Percentiles rank a stretch among this genome's conserved stretches.
These are phyloP conservation scores for Globisporangium takayamanum DNA, from an alignment of 352 stramenopile genomes.

Conservation along the genomic window DNA sequence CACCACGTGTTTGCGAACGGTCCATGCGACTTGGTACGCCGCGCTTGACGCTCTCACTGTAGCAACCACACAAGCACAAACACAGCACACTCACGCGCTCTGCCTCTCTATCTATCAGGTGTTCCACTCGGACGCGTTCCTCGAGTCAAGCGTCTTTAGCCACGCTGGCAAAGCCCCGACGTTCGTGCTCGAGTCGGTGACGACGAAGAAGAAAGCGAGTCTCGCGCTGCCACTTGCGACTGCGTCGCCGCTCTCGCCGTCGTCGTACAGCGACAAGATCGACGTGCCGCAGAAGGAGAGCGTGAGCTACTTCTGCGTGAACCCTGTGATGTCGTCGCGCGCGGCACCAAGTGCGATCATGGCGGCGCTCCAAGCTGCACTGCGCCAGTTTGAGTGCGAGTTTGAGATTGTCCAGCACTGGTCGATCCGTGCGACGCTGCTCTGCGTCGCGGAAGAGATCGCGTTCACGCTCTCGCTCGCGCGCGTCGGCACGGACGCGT, in stretches of 20 bases:
- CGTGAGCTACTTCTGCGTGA: constrained; percentile 40
- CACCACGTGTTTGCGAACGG: constrained; percentile 36
- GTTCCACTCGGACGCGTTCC: constrained; percentile 13
- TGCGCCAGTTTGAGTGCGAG: constrained; percentile 33
- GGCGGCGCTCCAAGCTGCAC: constrained; percentile 28
- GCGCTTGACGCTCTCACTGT: no score
- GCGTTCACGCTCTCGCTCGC: constrained; percentile 45
- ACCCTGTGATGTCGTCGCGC: constrained; percentile 45
- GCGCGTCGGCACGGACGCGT: constrained; percentile 27
- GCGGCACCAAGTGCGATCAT: constrained; percentile 41
- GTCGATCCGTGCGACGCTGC: constrained; percentile 40
- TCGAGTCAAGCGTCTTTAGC: constrained; percentile 12
- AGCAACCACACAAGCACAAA: background rate
- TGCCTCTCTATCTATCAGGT: constrained; percentile 5
- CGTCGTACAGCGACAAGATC: constrained; percentile 24
- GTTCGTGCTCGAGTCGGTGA: constrained; percentile 16
- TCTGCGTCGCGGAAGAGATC: constrained; percentile 69
- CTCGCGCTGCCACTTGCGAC: constrained; percentile 1
- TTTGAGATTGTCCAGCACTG: constrained; percentile 29
- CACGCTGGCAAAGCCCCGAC: constrained; percentile 9
- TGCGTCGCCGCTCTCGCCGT: constrained; percentile 42
- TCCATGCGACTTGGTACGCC: constrained; percentile 11
- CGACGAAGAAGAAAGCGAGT: background rate
- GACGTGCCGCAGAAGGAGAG: constrained; percentile 50
- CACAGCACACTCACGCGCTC: background rate